Base-by-base conservation (phyloP, 352 stramenopile genomes). In the Phytophthora pini region DNA sequence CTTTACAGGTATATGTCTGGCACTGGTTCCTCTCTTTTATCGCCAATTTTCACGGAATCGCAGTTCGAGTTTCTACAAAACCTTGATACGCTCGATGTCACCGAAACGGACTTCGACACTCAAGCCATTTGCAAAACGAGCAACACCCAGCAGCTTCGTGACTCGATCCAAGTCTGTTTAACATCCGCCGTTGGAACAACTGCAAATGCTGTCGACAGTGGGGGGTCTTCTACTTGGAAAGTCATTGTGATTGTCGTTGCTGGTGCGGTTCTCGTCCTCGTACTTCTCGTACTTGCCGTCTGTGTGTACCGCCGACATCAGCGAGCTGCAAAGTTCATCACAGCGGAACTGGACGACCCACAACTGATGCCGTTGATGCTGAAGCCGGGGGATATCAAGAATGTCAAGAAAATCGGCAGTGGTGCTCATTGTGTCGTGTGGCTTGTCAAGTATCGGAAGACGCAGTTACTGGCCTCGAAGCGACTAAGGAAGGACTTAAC, bases 61-160 rank as follows among this genome's bases (percentile, higher is more conserved):
- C 74, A 90, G 51, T 57, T 85, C 45, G 44, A 56, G 8, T 88
- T 87, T 41, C 51, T 90, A 10, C 47, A 72, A 36, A 82, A 65
- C 26, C 62, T 90, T 10, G 65, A 69, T 4, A 55, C 61, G 10
- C 38, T 90, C 3, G 46, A 67, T 20, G 32, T 73, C 8, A 62
- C 32, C 13, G 53, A 68, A 55, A 22, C 9, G 27, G 67, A 71
- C 12, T 71, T 75, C 10, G 46, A 54, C 40, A 51, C 47, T 8
- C 15, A 87, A 13, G 70, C 73, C 26, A 44, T 52, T n/a, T 75
- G 68, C 57, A 51, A 22, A 41, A 75, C 47, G 61, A 77, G 61
- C 46, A 70, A 58, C 62, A 75, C 46, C 39, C 80, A 56, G 47
- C 61, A 45, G 62, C 62, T 49, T 52, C 52, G 44, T 22, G 72